Evolutionary conservation across 768 basidiomycete species (phyloP).

Genomic region (Pluteus cervinus): DNA sequence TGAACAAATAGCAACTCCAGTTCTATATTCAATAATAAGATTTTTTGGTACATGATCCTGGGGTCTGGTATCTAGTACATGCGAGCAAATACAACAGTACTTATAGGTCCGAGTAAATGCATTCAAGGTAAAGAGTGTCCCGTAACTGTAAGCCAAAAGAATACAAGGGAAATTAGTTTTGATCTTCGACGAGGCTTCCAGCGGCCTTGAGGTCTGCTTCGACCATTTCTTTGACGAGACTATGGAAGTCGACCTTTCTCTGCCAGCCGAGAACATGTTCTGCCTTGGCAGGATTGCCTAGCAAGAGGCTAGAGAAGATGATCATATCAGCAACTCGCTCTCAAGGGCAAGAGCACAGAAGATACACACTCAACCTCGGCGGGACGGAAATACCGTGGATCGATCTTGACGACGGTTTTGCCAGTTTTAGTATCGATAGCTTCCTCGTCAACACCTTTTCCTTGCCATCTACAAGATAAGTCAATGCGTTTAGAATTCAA

Average conservation of each 20-base stretch:
- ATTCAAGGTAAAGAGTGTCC: too few species aligned
- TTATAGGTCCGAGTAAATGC: too few species aligned
- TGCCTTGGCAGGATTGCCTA: constrained; percentile 88
- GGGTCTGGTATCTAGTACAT: too few species aligned
- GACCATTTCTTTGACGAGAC: constrained; percentile 91
- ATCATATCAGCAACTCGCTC: constrained; percentile 3
- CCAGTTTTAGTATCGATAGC: constrained; percentile 67
- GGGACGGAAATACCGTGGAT: constrained; percentile 88
- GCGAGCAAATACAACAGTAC: too few species aligned
- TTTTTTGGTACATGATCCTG: too few species aligned
- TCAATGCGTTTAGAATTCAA: neutral
- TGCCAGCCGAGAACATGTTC: constrained; percentile 89
- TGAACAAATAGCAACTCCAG: too few species aligned
- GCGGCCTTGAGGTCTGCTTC: constrained; percentile 71
- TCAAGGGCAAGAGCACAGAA: neutral
- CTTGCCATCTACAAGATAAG: constrained; percentile 56
- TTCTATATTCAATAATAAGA: too few species aligned
- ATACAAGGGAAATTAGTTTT: constrained; percentile 48
- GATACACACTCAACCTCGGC: constrained; percentile 85
- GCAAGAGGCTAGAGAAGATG: constrained; percentile 52
- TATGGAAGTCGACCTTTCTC: constrained; percentile 75
- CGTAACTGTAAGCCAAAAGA: too few species aligned
- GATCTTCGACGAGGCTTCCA: constrained; percentile 73
- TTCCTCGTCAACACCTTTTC: constrained; percentile 69
- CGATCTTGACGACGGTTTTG: constrained; percentile 76